Evolutionary conservation across 805 yeast genomes (phyloP).

Genomic region (Candida maesae): DNA sequence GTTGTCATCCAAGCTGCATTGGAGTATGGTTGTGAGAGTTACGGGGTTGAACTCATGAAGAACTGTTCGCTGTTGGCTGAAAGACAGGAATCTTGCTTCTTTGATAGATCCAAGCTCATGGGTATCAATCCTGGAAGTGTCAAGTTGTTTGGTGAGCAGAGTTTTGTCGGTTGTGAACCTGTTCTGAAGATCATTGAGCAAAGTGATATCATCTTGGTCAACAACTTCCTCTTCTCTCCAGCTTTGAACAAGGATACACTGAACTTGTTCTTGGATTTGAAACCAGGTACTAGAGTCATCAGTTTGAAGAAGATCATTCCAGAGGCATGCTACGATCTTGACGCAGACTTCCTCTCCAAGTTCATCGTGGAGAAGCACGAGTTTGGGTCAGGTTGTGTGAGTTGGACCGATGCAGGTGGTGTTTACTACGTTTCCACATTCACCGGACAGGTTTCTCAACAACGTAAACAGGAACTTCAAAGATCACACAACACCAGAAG

Average conservation of each 20-base stretch:
- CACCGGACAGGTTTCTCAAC: constrained; percentile 21
- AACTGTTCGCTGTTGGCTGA: constrained; percentile 70
- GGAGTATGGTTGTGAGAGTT: constrained; percentile 78
- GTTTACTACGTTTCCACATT: constrained; percentile 67
- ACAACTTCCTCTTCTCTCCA: constrained; percentile 83
- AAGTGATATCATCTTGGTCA: constrained; percentile 72
- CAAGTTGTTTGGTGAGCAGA: constrained; percentile 57
- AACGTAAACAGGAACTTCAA: constrained; percentile 24
- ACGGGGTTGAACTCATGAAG: constrained; percentile 88
- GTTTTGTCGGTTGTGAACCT: constrained; percentile 64
- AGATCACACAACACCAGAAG: constrained; percentile 31
- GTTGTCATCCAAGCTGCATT: constrained; percentile 86
- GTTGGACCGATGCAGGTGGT: constrained; percentile 83
- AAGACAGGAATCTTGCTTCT: constrained; percentile 55
- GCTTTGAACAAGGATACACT: constrained; percentile 66
- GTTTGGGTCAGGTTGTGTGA: constrained; percentile 70
- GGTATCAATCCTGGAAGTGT: constrained; percentile 61
- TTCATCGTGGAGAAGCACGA: constrained; percentile 58
- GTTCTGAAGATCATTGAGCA: constrained; percentile 51
- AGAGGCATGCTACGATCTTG: constrained; percentile 57
- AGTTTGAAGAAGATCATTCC: constrained; percentile 78
- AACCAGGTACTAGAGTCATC: constrained; percentile 73
- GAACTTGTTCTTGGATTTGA: constrained; percentile 55
- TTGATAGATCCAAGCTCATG: constrained; percentile 52
- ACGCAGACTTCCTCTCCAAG: constrained; percentile 58